Evolutionary conservation across 495 filamentous ascomycete genomes (phyloP).

Genomic region (Neohortaea acidophila): DNA sequence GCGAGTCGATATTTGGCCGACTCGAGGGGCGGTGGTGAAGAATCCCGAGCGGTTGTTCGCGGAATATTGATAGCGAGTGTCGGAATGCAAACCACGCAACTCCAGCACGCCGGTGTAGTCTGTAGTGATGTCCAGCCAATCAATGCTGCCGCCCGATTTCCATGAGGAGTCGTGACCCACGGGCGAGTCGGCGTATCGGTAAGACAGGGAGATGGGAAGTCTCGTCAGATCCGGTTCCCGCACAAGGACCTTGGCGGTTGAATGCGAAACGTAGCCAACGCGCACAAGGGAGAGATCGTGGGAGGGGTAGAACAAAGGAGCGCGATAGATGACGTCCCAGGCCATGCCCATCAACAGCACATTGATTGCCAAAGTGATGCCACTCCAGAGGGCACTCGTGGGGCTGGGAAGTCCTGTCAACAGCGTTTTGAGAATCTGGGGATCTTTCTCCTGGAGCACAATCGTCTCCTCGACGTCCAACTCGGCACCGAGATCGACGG

Average conservation of each 20-base stretch:
- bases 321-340: constrained; percentile 60
- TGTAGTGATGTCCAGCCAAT: constrained; percentile 52
- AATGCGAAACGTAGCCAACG: constrained; percentile 71
- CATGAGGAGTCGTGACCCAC: constrained; percentile 37
- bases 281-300: constrained; percentile 70
- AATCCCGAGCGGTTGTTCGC: constrained; percentile 67
- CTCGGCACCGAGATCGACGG: constrained; percentile 21
- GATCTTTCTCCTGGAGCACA: constrained; percentile 24
- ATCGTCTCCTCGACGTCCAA: constrained; percentile 30
- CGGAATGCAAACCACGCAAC: constrained; percentile 38
- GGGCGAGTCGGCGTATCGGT: constrained; percentile 30
- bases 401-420: constrained; percentile 64
- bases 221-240: constrained; percentile 64
- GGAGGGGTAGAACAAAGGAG: constrained; percentile 46
- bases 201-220: constrained; percentile 57
- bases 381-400: constrained; percentile 41
- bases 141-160: constrained; percentile 49
- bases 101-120: constrained; percentile 63
- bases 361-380: constrained; percentile 58
- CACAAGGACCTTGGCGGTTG: constrained; percentile 63
- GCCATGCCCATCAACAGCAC: constrained; percentile 45
- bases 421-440: constrained; percentile 39
- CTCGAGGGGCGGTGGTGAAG: constrained; percentile 56
- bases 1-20: constrained; percentile 36
- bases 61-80: constrained; percentile 62